Conservation (phyloP, 495 filamentous ascomycete genomes). For the Cryomyces minteri region DNA sequence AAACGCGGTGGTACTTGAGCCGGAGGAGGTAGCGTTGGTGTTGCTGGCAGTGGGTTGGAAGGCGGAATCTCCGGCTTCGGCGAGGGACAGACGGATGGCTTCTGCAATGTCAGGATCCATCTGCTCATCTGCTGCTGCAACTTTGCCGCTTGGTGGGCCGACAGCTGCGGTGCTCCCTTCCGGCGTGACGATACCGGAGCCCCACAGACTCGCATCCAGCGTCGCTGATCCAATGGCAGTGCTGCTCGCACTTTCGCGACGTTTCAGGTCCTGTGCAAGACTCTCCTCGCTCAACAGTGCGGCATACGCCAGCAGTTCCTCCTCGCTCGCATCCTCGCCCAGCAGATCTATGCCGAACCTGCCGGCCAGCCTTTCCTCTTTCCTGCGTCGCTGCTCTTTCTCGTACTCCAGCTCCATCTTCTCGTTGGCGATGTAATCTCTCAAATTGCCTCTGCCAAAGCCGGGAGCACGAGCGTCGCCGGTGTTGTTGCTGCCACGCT, state of each 20-base stretch:
- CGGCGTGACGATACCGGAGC: constrained; percentile 4
- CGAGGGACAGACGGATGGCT: constrained; percentile 60
- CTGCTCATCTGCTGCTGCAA: constrained; percentile 31
- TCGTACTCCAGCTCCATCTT: constrained; percentile 65
- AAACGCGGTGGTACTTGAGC: constrained; percentile 1
- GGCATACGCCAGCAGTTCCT: constrained; percentile 79
- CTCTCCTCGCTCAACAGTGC: constrained; percentile 73
- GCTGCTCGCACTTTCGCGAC: constrained; percentile 31
- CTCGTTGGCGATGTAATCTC: constrained; percentile 71
- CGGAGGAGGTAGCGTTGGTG: neutral
- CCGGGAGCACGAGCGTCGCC: constrained; percentile 32
- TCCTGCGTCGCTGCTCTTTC: constrained; percentile 36
- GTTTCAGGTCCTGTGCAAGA: constrained; percentile 36
- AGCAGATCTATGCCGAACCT: constrained; percentile 69
- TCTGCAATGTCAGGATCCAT: constrained; percentile 61
- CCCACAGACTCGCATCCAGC: neutral
- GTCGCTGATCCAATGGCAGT: constrained; percentile 19
- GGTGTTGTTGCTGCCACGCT: constrained; percentile 37
- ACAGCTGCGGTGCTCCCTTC: constrained; percentile 1
- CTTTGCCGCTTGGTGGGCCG: neutral
- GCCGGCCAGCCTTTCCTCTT: constrained; percentile 45
- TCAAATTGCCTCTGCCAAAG: constrained; percentile 41
- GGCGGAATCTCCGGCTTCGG: constrained; percentile 24
- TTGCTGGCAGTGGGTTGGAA: neutral
- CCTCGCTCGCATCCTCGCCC: constrained; percentile 55